These are phyloP conservation scores for Pseudocercospora fuligena DNA, from an alignment of 2,329 filamentous ascomycete genomes.

Conservation along the genomic window DNA sequence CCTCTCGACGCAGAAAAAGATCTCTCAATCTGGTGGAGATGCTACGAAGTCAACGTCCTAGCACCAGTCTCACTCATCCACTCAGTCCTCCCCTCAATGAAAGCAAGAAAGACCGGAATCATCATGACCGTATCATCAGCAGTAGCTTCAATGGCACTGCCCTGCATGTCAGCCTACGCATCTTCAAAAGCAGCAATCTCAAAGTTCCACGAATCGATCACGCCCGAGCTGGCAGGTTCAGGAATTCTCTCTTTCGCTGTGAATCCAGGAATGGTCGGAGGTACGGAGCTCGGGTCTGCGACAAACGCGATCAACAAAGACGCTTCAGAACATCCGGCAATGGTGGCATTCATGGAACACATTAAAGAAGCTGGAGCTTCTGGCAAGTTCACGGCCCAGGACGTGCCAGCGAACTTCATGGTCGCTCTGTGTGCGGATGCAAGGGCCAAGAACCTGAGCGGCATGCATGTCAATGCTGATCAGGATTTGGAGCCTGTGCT, in stretches of 20 bases:
- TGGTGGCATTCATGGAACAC: conserved; percentile 8
- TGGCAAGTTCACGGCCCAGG: neutral
- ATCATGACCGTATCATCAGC: conserved; percentile 26
- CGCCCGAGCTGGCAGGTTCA: conserved; percentile 24
- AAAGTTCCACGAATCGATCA: conserved; percentile 32
- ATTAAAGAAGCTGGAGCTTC: neutral
- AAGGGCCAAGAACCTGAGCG: conserved; percentile 25
- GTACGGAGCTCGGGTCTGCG: neutral
- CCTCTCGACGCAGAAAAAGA: conserved; percentile 20
- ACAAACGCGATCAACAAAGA: neutral
- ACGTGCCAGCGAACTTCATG: conserved; percentile 23
- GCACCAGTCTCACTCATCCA: conserved; percentile 31
- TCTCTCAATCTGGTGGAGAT: conserved; percentile 34
- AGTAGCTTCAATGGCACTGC: conserved; percentile 23
- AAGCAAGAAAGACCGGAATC: conserved; percentile 26
- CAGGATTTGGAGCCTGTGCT: conserved; percentile 24
- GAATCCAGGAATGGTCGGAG: conserved; percentile 24
- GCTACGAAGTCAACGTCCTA: conserved; percentile 34
- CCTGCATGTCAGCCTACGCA: conserved; percentile 30
- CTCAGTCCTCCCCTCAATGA: conserved; percentile 33
- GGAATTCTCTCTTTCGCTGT: conserved; percentile 24
- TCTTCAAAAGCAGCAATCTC: conserved; percentile 33
- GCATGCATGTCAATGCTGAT: conserved; percentile 29
- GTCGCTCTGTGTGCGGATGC: conserved; percentile 29
- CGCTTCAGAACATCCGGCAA: conserved; percentile 5